Evolutionary conservation across 495 filamentous ascomycete genomes (phyloP).

Genomic region (Cercophora sp.): DNA sequence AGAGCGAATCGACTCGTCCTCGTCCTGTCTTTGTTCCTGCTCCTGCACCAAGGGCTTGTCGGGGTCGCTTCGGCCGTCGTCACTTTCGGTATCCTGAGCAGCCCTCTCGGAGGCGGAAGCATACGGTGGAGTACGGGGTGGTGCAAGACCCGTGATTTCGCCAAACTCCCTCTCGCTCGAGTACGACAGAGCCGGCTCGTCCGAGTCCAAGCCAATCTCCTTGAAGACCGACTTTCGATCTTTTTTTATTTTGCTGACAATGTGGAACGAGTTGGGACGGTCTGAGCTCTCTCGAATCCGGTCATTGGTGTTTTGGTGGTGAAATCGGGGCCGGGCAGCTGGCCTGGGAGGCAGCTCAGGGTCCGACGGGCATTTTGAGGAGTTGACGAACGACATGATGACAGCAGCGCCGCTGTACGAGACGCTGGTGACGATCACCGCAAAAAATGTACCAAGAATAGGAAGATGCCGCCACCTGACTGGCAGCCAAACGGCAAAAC

Average conservation of each 20-base stretch:
- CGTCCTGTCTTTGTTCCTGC: slow-evolving; percentile 8
- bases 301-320: slow-evolving; percentile 42
- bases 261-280: slow-evolving; percentile 26
- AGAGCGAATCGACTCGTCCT: slow-evolving; percentile 13
- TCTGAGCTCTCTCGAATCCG: slow-evolving; percentile 40
- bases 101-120: background rate
- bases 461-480: no score
- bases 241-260: slow-evolving; percentile 35
- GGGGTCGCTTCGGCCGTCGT: background rate
- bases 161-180: slow-evolving; percentile 22
- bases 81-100: slow-evolving; percentile 16
- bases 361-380: slow-evolving; percentile 20
- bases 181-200: slow-evolving; percentile 19
- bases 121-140: slow-evolving; percentile 11
- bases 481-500: no score
- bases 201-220: slow-evolving; percentile 42
- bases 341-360: slow-evolving; percentile 17
- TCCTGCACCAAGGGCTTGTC: background rate
- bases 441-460: no score
- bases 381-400: slow-evolving; percentile 22
- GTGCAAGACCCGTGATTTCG: slow-evolving; percentile 23
- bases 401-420: slow-evolving; percentile 8
- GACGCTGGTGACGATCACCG: background rate
- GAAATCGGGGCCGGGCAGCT: slow-evolving; percentile 40
- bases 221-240: slow-evolving; percentile 42